A percentile compares a stretch with the other conserved stretches of the same genome.
Conservation (phyloP, 495 filamentous ascomycete genomes). For the Xylaria curta region DNA sequence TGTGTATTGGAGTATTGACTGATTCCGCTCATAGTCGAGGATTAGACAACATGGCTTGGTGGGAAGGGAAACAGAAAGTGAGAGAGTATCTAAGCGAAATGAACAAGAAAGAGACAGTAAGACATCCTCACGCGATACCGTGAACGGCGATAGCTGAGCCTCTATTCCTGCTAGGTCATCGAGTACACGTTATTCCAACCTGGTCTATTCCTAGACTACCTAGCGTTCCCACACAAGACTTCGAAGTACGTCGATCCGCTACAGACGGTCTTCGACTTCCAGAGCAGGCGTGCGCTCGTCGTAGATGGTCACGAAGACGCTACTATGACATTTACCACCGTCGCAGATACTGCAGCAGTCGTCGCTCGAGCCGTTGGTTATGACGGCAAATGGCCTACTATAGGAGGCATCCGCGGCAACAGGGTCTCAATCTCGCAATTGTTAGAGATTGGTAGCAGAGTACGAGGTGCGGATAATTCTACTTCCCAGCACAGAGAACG, state of each 20-base stretch:
- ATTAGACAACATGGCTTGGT: conserved; percentile 53
- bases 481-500: background rate
- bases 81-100: conserved; percentile 57
- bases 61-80: conserved; percentile 53
- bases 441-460: conserved; percentile 52
- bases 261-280: conserved; percentile 53
- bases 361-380: conserved; percentile 60
- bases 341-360: conserved; percentile 52
- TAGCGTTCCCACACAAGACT: conserved; percentile 57
- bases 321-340: conserved; percentile 54
- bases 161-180: conserved; percentile 50
- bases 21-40: conserved; percentile 26
- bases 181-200: conserved; percentile 66
- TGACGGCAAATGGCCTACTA: conserved; percentile 61
- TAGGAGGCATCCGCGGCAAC: conserved; percentile 60
- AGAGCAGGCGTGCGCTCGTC: conserved; percentile 55
- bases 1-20: background rate
- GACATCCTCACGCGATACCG: background rate
- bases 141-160: conserved; percentile 1
- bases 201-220: conserved; percentile 61
- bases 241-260: conserved; percentile 54
- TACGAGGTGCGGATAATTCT: conserved; percentile 52
- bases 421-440: conserved; percentile 49
- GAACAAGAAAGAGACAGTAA: conserved; percentile 58
- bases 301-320: conserved; percentile 54